phyloP scores from a whole-genome alignment of 2,329 filamentous ascomycete species.

The Calonectria leucothoes region DNA sequence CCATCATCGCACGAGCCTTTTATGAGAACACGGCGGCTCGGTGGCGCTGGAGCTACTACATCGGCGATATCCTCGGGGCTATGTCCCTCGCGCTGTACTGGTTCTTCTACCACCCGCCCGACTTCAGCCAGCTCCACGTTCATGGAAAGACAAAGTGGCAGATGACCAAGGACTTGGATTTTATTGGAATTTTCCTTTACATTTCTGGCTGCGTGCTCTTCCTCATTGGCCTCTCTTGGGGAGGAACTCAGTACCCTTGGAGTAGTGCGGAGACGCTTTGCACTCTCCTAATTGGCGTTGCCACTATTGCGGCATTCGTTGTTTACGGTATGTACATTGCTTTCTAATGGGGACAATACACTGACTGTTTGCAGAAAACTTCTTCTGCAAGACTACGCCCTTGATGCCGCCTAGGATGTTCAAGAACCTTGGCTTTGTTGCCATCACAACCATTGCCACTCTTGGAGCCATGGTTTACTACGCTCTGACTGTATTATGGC shows the following conservation, averaged over 20 bases:
- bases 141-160: constrained; percentile 49
- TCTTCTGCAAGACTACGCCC: constrained; percentile 48
- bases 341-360: not conserved
- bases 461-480: constrained; percentile 58
- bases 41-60: constrained; percentile 63
- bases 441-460: constrained; percentile 51
- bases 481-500: constrained; percentile 56
- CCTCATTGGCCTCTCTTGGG: constrained; percentile 57
- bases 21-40: constrained; percentile 52
- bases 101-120: constrained; percentile 60
- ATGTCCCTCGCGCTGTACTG: constrained; percentile 53
- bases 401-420: constrained; percentile 57
- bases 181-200: constrained; percentile 56
- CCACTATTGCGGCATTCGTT: constrained; percentile 49
- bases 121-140: constrained; percentile 55
- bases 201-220: constrained; percentile 54
- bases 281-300: constrained; percentile 51
- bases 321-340: constrained; percentile 44
- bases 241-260: constrained; percentile 55
- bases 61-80: constrained; percentile 56
- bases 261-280: constrained; percentile 49
- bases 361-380: constrained; percentile 44
- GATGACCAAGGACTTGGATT: constrained; percentile 57
- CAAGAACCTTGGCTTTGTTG: constrained; percentile 51
- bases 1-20: constrained; percentile 58